Percentiles rank a stretch among this genome's conserved stretches.
Evolutionary conservation across 169 alveolate species (phyloP).

Genomic region (Plasmodium ovale): DNA sequence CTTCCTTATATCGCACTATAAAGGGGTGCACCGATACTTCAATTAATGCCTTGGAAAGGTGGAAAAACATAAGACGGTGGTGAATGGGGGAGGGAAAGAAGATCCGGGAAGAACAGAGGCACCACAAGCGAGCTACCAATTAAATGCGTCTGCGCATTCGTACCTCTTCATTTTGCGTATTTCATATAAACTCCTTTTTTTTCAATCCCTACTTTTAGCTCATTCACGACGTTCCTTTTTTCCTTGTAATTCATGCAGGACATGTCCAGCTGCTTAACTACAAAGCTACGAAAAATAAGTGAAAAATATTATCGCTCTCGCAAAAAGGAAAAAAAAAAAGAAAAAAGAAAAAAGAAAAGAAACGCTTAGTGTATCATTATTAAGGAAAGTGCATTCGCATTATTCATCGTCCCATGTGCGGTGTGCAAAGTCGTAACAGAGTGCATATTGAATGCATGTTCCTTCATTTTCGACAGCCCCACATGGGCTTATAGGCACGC

Average conservation of each 20-base stretch:
- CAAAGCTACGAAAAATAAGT: conserved; percentile 38
- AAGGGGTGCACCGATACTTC: conserved; percentile 75
- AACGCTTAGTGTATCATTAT: not conserved
- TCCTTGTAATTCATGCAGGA: conserved; percentile 73
- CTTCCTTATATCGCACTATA: conserved; percentile 75
- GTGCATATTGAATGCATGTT: too few relatives aligned
- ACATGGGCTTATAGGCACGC: too few relatives aligned
- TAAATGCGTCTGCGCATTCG: not conserved
- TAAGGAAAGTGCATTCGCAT: not conserved
- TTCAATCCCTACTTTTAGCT: too few relatives aligned
- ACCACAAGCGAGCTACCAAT: too few relatives aligned
- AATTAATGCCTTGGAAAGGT: conserved; percentile 44
- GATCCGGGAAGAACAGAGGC: too few relatives aligned
- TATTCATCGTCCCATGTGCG: too few relatives aligned
- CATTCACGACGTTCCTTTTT: conserved; percentile 70
- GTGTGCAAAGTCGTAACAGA: too few relatives aligned
- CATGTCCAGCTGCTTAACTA: conserved; percentile 70
- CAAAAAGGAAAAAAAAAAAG: not conserved
- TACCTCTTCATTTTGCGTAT: too few relatives aligned
- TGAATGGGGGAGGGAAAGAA: too few relatives aligned
- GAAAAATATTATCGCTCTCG: not conserved
- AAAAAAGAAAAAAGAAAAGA: not conserved
- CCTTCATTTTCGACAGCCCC: too few relatives aligned
- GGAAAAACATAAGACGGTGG: conserved; percentile 4
- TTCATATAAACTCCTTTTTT: too few relatives aligned